Evolutionary conservation across 192 early-diverging fungal species (phyloP), one percentile per base, ranked within the genome.

Genomic region (Rhizoclosmatium globosum): DNA sequence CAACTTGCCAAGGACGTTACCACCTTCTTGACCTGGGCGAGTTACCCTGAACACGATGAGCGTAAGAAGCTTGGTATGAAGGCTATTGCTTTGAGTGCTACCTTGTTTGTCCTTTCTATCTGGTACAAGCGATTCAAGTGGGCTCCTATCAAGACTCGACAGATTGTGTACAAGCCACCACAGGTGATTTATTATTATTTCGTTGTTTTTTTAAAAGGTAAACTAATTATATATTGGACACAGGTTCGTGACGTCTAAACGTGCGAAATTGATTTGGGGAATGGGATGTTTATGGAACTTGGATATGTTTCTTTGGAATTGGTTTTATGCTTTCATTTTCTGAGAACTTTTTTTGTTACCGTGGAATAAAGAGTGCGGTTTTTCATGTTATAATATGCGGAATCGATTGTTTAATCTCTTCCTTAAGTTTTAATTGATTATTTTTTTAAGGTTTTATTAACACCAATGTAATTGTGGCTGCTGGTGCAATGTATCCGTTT

Each of bases 1-100:
- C 96, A 99, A 89, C 93, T 99, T 81, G 93, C 96, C 78, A 99
- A 97, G 92, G 97, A 99, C 86, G 96, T 99, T 3, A 89, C 93
- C 31, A 92, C 92, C 41, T 99, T 97, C 90, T 86, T 99, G 61
- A 87, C 92, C 76, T 99, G 96, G 96, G 93, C 96, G n/a, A 91
- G 94, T 39, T 96, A 97, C 87, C 96, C 96, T 45, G 97, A 99
- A 83, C 93, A 95, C 69, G 97, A 98, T 79, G 94, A 98, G 64
- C 91, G 96, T 77, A 99, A 98, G 92, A 94, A 92, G 92, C 93
- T 96, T 88, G 97, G 97, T 53, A 80, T 94, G 87, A 97, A 97
- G 92, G 91, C 93, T 13, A 73, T 96, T 60, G 83, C 92, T 38
- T 79, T 99, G 61, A 83, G 92, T 82, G 85, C 89, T 44, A 82